These are phyloP conservation scores for Vachellia pachyceras DNA, from an alignment of 306 rosid genomes.

Conservation along the genomic window DNA sequence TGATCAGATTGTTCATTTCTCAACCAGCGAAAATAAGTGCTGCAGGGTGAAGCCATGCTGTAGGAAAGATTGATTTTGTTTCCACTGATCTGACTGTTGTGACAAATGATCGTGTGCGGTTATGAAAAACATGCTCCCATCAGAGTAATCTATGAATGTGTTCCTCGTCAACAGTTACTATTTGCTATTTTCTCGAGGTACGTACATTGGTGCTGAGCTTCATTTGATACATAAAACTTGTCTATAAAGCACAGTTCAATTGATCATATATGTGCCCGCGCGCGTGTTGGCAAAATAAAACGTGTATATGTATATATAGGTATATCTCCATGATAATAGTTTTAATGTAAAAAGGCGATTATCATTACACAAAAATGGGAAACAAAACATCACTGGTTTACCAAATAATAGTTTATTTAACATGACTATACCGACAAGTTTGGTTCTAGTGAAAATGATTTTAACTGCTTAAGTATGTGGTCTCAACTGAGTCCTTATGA, in stretches of 20 bases:
- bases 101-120: neutral
- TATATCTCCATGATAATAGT: too few relatives aligned
- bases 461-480: too few relatives aligned
- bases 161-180: neutral
- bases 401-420: too few relatives aligned
- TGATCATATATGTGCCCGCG: neutral
- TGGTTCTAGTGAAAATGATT: too few relatives aligned
- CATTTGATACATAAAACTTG: constrained; percentile 23
- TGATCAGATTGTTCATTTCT: constrained; percentile 59
- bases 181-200: neutral
- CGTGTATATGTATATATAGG: too few relatives aligned
- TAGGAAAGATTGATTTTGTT: constrained; percentile 55
- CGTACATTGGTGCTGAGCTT: constrained; percentile 10
- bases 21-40: constrained; percentile 64
- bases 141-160: neutral
- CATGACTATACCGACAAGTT: too few relatives aligned
- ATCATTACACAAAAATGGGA: too few relatives aligned
- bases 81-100: neutral
- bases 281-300: too few relatives aligned
- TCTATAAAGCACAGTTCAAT: neutral
- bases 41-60: constrained; percentile 86
- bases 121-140: neutral
- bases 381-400: too few relatives aligned
- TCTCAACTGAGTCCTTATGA: too few relatives aligned
- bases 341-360: too few relatives aligned